Evolutionary conservation across 495 filamentous ascomycete genomes (phyloP).

Genomic region (Penicillium roqueforti): DNA sequence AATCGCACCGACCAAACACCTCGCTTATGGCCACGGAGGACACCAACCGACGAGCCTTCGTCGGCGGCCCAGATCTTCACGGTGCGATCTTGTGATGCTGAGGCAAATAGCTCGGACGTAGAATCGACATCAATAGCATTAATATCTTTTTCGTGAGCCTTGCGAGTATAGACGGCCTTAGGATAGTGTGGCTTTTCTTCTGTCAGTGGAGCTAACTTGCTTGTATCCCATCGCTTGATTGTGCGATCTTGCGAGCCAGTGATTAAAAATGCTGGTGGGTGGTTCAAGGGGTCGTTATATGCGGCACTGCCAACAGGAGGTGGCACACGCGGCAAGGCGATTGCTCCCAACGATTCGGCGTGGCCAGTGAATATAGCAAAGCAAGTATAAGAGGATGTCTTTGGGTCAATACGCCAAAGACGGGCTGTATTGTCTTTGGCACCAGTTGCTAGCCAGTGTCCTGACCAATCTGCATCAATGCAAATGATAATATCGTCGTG

Average conservation of each 20-base stretch:
- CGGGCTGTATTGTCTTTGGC: constrained; percentile 95
- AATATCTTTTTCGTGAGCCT: constrained; percentile 98
- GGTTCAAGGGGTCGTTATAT: constrained; percentile 59
- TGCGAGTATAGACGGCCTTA: constrained; percentile 71
- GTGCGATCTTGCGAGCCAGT: constrained; percentile 94
- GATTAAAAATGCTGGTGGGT: constrained; percentile 78
- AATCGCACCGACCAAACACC: constrained; percentile 96
- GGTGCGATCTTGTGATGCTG: constrained; percentile 91
- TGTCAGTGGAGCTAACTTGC: constrained; percentile 38
- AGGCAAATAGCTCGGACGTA: constrained; percentile 71
- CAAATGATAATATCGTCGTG: constrained; percentile 96
- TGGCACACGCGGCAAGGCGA: constrained; percentile 67
- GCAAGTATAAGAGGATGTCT: constrained; percentile 67
- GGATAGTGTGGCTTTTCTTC: constrained; percentile 36
- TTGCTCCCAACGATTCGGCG: constrained; percentile 90
- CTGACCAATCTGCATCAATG: constrained; percentile 91
- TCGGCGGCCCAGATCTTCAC: constrained; percentile 94
- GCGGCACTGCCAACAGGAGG: constrained; percentile 64
- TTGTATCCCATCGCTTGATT: constrained; percentile 83
- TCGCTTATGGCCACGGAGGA: constrained; percentile 85
- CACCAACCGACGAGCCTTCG: constrained; percentile 80
- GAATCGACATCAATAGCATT: constrained; percentile 84
- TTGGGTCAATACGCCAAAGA: constrained; percentile 83
- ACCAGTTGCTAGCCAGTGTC: constrained; percentile 91
- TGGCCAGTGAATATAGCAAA: constrained; percentile 83